Evolutionary conservation across 495 filamentous ascomycete species (phyloP), one percentile per base, ranked within the genome.

Genomic region (Letharia lupina): DNA sequence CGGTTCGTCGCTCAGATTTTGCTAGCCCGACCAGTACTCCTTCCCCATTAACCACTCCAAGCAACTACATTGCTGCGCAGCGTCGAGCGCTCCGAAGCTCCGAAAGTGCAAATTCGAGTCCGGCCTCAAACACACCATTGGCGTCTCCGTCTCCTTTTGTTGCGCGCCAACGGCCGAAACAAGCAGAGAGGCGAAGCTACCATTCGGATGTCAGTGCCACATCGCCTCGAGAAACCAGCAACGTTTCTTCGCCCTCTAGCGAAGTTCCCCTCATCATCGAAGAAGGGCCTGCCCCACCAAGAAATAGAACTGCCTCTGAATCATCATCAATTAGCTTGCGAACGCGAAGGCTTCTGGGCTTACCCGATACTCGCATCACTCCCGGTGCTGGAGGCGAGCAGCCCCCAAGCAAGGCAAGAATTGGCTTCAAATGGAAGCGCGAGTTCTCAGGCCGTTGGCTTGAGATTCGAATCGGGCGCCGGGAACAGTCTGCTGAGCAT

Each of bases 371-470:
- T 16, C 60, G 33, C 10, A 31, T 64, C 39, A 48, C 56, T 52
- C 50, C 31, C 39, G 35, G 16, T 6, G 8, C 23, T 57, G 52
- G 12, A 62, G 41, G 6, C 39, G 56, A 41, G 15, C 50, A 58
- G 11, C 65, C 68, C 40, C 40, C 47, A 31, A 33, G 37, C 7
- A 45, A 64, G 41, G 50, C 59, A 39, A 65, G 42, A 62, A 66
- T 31, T 5, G 65, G 65, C n/a, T 64, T 65, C 48, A 28, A 35
- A 65, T 72, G 70, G 68, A 64, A 66, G 39, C 65, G 65, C 40
- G 63, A 68, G 16, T 45, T 68, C 33, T 56, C 61, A 7, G 65
- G 68, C 40, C 65, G 65, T 50, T 68, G 70, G 68, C 61, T 72
- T 28, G 70, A 70, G 63, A 66, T 68, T 33, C 62, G 68, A n/a